Conservation (phyloP, 441 rosid species). For the Melastoma candidum region DNA sequence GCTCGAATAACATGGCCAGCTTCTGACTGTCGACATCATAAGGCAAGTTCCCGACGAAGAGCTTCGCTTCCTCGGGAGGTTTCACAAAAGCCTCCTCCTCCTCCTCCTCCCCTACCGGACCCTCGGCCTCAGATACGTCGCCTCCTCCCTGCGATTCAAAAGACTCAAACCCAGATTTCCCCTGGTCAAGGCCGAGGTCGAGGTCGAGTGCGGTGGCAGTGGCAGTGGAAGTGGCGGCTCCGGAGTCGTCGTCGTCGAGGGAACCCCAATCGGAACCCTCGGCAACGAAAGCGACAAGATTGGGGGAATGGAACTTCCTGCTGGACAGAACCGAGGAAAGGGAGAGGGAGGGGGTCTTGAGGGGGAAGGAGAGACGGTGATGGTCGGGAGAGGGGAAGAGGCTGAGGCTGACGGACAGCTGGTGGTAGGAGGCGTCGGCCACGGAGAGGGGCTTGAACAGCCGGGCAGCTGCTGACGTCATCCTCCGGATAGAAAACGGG, state of each 20-base stretch:
- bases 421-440: too few relatives aligned
- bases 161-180: too few relatives aligned
- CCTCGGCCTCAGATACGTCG: slow-evolving; percentile 1
- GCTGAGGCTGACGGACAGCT: too few relatives aligned
- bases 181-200: too few relatives aligned
- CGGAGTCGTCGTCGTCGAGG: slow-evolving; percentile 2
- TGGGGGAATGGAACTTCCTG: slow-evolving; percentile 1
- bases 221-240: too few relatives aligned
- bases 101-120: slow-evolving; percentile 21
- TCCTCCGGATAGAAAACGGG: too few relatives aligned
- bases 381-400: too few relatives aligned
- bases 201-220: too few relatives aligned
- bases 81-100: slow-evolving; percentile 18
- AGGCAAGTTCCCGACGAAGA: slow-evolving; percentile 76
- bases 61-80: slow-evolving; percentile 81
- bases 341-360: neutral
- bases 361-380: too few relatives aligned
- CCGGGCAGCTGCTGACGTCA: too few relatives aligned
- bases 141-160: slow-evolving; percentile 1
- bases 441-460: too few relatives aligned
- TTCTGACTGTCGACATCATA: slow-evolving; percentile 70
- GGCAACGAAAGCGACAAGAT: neutral
- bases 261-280: slow-evolving; percentile 6
- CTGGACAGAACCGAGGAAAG: neutral
- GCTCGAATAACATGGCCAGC: slow-evolving; percentile 74